Conservation (phyloP, 352 stramenopile species). For the Plasmopara muralis region DNA sequence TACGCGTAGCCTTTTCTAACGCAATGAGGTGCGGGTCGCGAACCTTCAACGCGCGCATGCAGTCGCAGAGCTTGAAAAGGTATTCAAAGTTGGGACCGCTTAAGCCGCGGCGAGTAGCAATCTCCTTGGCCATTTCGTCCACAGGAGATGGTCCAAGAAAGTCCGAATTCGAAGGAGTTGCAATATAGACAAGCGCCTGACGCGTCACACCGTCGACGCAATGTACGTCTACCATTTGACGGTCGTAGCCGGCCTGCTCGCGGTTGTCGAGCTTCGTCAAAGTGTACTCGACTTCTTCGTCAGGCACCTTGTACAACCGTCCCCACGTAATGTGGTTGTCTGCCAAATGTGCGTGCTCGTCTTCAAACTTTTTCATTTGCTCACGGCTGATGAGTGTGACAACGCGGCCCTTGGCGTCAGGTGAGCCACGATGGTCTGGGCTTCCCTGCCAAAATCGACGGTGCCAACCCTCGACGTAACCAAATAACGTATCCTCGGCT, state of each 20-base stretch:
- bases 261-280: conserved; percentile 79
- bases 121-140: conserved; percentile 74
- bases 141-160: conserved; percentile 70
- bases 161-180: conserved; percentile 72
- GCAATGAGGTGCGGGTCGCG: conserved; percentile 65
- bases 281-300: conserved; percentile 67
- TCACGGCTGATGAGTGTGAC: conserved; percentile 81
- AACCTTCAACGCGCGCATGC: conserved; percentile 71
- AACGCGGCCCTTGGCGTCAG: conserved; percentile 68
- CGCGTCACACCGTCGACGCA: conserved; percentile 64
- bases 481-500: conserved; percentile 55
- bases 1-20: conserved; percentile 60
- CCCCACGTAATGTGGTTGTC: conserved; percentile 75
- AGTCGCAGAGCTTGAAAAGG: conserved; percentile 71
- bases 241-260: conserved; percentile 80
- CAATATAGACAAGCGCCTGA: conserved; percentile 78
- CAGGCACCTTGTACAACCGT: conserved; percentile 79
- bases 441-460: conserved; percentile 88
- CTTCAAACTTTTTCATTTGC: conserved; percentile 66
- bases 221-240: conserved; percentile 65
- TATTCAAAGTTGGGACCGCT: conserved; percentile 85
- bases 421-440: conserved; percentile 78
- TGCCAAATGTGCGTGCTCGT: conserved; percentile 59
- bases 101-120: conserved; percentile 57
- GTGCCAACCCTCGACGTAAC: conserved; percentile 80